A percentile compares a stretch with the other conserved stretches of the same genome.
Evolutionary conservation across 2,329 filamentous ascomycete species (phyloP).

Genomic region (Aspergillus calidoustus): DNA sequence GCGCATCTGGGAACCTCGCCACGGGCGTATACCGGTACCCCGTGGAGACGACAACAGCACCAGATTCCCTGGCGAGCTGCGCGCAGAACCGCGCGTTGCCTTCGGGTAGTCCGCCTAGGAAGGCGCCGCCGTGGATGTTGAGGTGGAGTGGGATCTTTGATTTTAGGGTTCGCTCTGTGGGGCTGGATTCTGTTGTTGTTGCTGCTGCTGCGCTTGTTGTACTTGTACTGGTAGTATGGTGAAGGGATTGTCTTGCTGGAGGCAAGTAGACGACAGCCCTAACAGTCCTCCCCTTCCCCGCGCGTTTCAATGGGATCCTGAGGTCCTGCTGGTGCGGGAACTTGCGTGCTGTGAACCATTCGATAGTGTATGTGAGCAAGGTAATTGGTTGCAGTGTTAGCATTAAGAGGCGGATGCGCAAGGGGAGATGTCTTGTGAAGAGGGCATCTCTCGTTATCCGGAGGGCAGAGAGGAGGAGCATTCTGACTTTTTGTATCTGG

Average conservation of each 20-base stretch:
- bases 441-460: conserved; percentile 36
- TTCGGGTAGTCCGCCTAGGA: conserved; percentile 21
- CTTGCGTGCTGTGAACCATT: conserved; percentile 26
- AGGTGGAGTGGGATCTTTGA: conserved; percentile 15
- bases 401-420: conserved; percentile 49
- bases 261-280: conserved; percentile 17
- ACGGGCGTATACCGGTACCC: conserved; percentile 50
- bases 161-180: background rate
- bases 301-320: conserved; percentile 16
- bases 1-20: conserved; percentile 46
- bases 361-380: conserved; percentile 45
- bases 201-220: background rate
- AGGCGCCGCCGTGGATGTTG: conserved; percentile 23
- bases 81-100: conserved; percentile 20
- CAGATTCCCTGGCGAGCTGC: conserved; percentile 45
- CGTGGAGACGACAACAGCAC: conserved; percentile 45
- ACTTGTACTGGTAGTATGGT: background rate
- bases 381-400: conserved; percentile 50
- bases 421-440: conserved; percentile 44
- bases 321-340: conserved; percentile 2
- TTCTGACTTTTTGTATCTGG: conserved; percentile 64
- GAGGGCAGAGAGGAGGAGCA: conserved; percentile 2
- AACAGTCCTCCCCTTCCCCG: background rate
- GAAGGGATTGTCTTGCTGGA: background rate
- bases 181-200: background rate